phyloP scores from a whole-genome alignment of 1,284 basidiomycete genomes.

The Megacollybia platyphylla region DNA sequence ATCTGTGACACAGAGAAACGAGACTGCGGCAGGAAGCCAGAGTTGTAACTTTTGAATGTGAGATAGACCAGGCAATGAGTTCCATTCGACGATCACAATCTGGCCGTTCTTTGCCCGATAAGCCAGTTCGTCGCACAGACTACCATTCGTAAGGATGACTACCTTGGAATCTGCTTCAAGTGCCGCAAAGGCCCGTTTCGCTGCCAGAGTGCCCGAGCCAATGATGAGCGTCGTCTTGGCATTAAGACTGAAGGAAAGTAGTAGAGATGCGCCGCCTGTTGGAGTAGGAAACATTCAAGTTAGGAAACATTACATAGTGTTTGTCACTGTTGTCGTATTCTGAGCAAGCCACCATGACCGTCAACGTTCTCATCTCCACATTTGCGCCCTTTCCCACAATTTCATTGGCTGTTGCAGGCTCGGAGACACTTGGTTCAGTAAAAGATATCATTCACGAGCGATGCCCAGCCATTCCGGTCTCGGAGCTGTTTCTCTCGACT shows the following conservation, averaged over 20 bases:
- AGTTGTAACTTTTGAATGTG: conserved; percentile 36
- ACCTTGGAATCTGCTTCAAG: conserved; percentile 77
- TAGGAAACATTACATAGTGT: too few species aligned
- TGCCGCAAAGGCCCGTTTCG: conserved; percentile 68
- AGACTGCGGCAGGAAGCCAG: conserved; percentile 19
- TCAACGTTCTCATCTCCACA: conserved; percentile 53
- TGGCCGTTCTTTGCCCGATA: conserved; percentile 49
- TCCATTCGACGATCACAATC: conserved; percentile 38
- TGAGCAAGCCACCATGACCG: conserved; percentile 10
- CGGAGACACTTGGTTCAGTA: conserved; percentile 36
- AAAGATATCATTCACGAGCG: conserved; percentile 39
- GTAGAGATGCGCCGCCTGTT: conserved; percentile 57
- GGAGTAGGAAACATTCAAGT: conserved; percentile 24
- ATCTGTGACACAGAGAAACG: conserved; percentile 69
- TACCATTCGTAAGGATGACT: conserved; percentile 44
- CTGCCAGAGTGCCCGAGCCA: conserved; percentile 69
- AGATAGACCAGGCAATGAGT: conserved; percentile 18
- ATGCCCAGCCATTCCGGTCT: conserved; percentile 43
- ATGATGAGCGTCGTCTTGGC: conserved; percentile 52
- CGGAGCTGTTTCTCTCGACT: conserved; percentile 37
- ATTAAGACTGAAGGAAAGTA: conserved; percentile 64
- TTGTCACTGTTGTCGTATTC: too few species aligned
- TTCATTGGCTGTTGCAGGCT: conserved; percentile 42
- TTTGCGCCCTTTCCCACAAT: conserved; percentile 66
- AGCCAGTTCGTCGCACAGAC: conserved; percentile 62